Evolutionary conservation across 495 filamentous ascomycete genomes (phyloP).

Genomic region (Hyaloscypha bicolor): DNA sequence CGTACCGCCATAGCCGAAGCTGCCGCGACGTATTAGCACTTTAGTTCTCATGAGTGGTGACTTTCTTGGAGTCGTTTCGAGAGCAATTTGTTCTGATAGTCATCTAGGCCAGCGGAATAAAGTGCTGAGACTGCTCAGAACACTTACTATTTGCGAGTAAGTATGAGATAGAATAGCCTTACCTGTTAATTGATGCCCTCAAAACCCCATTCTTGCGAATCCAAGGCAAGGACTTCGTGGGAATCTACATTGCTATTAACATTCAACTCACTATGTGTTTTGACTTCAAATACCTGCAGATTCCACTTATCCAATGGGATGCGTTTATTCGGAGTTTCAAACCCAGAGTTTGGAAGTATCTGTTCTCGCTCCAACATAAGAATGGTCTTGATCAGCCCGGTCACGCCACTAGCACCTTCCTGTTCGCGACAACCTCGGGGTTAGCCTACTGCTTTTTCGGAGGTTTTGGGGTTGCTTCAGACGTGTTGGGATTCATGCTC

Average conservation of each 20-base stretch:
- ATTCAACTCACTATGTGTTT: not conserved
- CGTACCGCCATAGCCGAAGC: slow-evolving; percentile 49
- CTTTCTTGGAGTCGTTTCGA: not conserved
- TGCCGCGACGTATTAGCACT: slow-evolving; percentile 38
- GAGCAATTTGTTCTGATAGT: not conserved
- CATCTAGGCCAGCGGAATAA: not conserved
- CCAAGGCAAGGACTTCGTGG: not conserved
- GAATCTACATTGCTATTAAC: not conserved
- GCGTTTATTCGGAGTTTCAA: slow-evolving; percentile 52
- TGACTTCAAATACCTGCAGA: slow-evolving; percentile 37
- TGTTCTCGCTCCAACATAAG: slow-evolving; percentile 60
- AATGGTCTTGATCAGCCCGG: slow-evolving; percentile 54
- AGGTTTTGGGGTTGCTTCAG: not conserved
- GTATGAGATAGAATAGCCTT: not conserved
- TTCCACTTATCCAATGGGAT: slow-evolving; percentile 50
- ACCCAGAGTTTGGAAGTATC: slow-evolving; percentile 53
- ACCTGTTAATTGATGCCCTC: not conserved
- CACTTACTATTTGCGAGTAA: not conserved
- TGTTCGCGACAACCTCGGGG: not conserved
- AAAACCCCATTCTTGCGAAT: not conserved
- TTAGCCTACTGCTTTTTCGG: not conserved
- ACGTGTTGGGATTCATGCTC: not conserved
- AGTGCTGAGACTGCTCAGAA: not conserved
- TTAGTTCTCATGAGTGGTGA: not conserved
- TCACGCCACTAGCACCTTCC: not conserved